Conservation (phyloP, 352 stramenopile species). For the Phytophthora niederhauseri region DNA sequence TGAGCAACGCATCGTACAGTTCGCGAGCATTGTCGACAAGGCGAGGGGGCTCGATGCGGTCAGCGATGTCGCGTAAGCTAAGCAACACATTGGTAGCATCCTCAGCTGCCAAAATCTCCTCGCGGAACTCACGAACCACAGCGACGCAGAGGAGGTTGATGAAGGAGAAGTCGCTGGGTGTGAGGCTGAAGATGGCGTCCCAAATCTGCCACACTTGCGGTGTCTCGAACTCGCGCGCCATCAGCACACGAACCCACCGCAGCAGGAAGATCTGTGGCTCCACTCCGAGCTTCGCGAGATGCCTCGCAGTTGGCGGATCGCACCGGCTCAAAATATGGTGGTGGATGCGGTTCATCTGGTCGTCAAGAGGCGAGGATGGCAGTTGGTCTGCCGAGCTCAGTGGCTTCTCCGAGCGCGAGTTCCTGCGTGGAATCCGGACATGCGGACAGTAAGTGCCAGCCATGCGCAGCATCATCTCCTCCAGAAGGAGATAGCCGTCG, state of each 20-base stretch:
- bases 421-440: constrained; percentile 10
- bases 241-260: constrained; percentile 77
- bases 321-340: constrained; percentile 64
- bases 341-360: constrained; percentile 81
- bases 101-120: constrained; percentile 66
- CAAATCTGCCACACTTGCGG: constrained; percentile 81
- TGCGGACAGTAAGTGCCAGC: constrained; percentile 68
- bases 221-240: constrained; percentile 78
- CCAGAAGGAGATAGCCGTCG: constrained; percentile 67
- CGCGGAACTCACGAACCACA: constrained; percentile 64
- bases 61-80: constrained; percentile 59
- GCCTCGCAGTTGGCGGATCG: constrained; percentile 62
- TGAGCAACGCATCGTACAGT: constrained; percentile 68
- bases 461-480: constrained; percentile 81
- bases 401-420: constrained; percentile 25
- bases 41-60: constrained; percentile 50
- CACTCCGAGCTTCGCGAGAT: constrained; percentile 52
- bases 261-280: constrained; percentile 80
- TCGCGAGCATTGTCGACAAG: constrained; percentile 67
- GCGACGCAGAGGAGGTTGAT: constrained; percentile 83
- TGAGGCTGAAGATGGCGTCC: constrained; percentile 81
- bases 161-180: constrained; percentile 72
- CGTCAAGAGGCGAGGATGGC: constrained; percentile 54
- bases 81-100: constrained; percentile 66
- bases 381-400: constrained; percentile 41